These are phyloP conservation scores for Datura wrightii DNA, from an alignment of 257 asterid species.

Conservation along the genomic window DNA sequence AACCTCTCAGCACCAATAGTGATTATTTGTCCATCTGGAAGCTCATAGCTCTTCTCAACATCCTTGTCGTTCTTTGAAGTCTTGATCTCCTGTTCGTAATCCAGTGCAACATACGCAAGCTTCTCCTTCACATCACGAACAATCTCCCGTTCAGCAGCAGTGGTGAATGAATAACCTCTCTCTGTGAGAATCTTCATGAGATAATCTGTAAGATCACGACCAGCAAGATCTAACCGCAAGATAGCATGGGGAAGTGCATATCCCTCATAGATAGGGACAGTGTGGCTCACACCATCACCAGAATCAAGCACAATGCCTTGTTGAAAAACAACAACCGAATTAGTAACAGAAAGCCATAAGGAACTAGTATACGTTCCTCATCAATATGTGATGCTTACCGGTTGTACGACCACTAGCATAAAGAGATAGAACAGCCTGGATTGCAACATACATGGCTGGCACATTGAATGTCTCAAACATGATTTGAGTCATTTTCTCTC, in stretches of 20 bases:
- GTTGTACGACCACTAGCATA: constrained; percentile 38
- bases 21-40: neutral
- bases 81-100: constrained; percentile 30
- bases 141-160: constrained; percentile 38
- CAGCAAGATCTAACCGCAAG: constrained; percentile 20
- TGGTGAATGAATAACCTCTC: constrained; percentile 35
- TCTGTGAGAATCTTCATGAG: neutral
- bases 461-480: constrained; percentile 35
- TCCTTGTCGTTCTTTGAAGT: constrained; percentile 18
- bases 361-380: neutral
- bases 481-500: constrained; percentile 35
- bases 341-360: neutral
- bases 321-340: neutral
- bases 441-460: constrained; percentile 38
- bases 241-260: constrained; percentile 32
- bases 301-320: constrained; percentile 17
- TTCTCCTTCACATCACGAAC: constrained; percentile 11
- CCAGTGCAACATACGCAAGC: neutral
- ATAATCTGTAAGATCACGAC: constrained; percentile 22
- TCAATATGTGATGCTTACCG: neutral
- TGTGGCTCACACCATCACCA: neutral
- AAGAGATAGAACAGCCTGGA: constrained; percentile 38
- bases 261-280: constrained; percentile 26
- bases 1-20: constrained; percentile 33
- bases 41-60: constrained; percentile 28